Conservation (phyloP, 2,329 filamentous ascomycete species). For the Magnaporthiopsis rhizophila region DNA sequence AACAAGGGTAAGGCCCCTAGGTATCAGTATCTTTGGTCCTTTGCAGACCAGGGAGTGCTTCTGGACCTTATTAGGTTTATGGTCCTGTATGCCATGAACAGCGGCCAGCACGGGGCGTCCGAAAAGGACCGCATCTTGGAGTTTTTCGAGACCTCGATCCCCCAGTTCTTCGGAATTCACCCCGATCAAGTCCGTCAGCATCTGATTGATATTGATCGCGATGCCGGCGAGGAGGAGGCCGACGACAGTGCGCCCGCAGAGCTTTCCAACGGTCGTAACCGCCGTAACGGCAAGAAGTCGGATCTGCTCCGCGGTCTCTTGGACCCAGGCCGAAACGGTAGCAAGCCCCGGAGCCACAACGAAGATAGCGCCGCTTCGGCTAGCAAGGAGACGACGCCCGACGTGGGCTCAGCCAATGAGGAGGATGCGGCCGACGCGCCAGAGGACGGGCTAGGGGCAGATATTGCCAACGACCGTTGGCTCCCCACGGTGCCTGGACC, state of each 20-base stretch:
- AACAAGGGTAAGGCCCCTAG: conserved; percentile 53
- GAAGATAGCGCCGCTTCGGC: conserved; percentile 70
- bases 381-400: conserved; percentile 85
- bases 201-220: conserved; percentile 60
- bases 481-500: conserved; percentile 53
- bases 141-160: conserved; percentile 70
- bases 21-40: conserved; percentile 69
- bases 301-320: conserved; percentile 81
- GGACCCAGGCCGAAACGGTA: conserved; percentile 66
- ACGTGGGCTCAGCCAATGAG: conserved; percentile 67
- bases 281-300: conserved; percentile 68
- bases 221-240: conserved; percentile 68
- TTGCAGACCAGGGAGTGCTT: conserved; percentile 63
- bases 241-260: conserved; percentile 66
- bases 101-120: conserved; percentile 60
- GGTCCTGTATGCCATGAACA: conserved; percentile 58
- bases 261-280: conserved; percentile 57
- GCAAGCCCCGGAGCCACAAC: conserved; percentile 62
- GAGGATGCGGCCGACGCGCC: conserved; percentile 61
- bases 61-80: conserved; percentile 54
- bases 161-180: conserved; percentile 67
- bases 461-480: conserved; percentile 59
- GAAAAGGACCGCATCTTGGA: conserved; percentile 68
- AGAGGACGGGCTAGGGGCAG: conserved; percentile 43
- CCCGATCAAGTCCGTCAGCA: conserved; percentile 60